These are phyloP conservation scores for Aurinia saxatilis DNA, from an alignment of 345 rosid genomes.

Conservation along the genomic window DNA sequence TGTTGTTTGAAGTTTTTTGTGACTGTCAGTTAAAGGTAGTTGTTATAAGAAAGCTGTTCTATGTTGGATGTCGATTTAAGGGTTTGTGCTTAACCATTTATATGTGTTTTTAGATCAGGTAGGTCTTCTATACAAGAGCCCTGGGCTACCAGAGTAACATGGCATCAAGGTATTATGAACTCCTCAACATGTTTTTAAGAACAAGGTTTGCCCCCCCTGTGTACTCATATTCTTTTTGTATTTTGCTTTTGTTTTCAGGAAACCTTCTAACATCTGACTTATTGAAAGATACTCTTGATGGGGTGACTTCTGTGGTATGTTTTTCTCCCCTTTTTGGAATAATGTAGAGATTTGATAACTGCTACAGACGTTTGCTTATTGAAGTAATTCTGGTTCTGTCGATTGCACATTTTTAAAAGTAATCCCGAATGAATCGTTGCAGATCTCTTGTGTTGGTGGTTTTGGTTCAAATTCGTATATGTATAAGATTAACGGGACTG, in stretches of 20 bases:
- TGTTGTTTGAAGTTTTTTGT: background rate
- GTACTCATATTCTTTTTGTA: background rate
- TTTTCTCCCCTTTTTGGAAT: background rate
- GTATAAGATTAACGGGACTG: constrained; percentile 96
- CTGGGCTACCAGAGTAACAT: constrained; percentile 67
- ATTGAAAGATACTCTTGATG: constrained; percentile 75
- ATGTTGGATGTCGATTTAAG: background rate
- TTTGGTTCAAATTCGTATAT: constrained; percentile 90
- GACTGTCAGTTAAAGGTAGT: background rate
- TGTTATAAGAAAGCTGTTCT: background rate
- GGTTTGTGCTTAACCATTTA: background rate
- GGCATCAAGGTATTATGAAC: constrained; percentile 73
- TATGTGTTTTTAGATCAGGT: constrained; percentile 57
- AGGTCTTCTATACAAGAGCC: constrained; percentile 61
- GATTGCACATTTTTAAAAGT: background rate
- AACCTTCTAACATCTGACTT: constrained; percentile 71
- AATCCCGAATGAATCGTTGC: constrained; percentile 6
- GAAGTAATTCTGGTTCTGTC: background rate
- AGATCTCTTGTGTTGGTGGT: constrained; percentile 96
- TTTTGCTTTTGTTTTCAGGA: constrained; percentile 37
- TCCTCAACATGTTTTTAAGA: background rate
- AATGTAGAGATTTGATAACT: background rate
- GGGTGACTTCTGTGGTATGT: constrained; percentile 84
- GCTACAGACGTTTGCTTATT: background rate
- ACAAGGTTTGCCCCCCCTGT: background rate